Percentiles rank a stretch among this genome's conserved stretches.
Conservation (phyloP, 805 yeast species). For the Saccharomycopsis sp. region DNA sequence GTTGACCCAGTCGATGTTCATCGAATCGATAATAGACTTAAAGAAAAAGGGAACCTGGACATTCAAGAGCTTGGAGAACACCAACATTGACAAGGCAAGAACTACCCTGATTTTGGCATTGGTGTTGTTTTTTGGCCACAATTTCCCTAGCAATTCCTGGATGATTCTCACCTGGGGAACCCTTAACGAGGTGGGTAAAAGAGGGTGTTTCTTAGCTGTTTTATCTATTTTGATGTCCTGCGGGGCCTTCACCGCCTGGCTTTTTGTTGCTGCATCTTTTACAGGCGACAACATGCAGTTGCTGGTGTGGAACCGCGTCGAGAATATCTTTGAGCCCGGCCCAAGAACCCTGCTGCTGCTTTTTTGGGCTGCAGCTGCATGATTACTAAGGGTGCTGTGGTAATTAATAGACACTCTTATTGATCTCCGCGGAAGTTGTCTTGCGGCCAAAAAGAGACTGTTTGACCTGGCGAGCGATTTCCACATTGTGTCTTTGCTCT, state of each 20-base stretch:
- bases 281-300: neutral
- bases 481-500: neutral
- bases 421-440: neutral
- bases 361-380: neutral
- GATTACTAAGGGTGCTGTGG: neutral
- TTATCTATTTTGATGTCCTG: neutral
- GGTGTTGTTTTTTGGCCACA: constrained; percentile 75
- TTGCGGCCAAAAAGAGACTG: neutral
- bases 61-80: constrained; percentile 77
- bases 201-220: neutral
- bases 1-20: constrained; percentile 83
- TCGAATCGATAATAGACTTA: constrained; percentile 79
- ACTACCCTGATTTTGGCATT: constrained; percentile 68
- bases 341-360: neutral
- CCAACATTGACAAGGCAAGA: constrained; percentile 63
- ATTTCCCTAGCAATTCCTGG: constrained; percentile 55
- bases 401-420: neutral
- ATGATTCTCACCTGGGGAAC: constrained; percentile 46
- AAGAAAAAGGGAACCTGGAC: constrained; percentile 96
- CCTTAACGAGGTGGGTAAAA: constrained; percentile 14
- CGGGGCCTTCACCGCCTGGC: neutral
- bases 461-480: neutral
- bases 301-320: constrained; percentile 6
- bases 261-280: neutral
- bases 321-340: neutral